phyloP scores from a whole-genome alignment of 2,329 filamentous ascomycete genomes.

The Fusarium transvaalense region DNA sequence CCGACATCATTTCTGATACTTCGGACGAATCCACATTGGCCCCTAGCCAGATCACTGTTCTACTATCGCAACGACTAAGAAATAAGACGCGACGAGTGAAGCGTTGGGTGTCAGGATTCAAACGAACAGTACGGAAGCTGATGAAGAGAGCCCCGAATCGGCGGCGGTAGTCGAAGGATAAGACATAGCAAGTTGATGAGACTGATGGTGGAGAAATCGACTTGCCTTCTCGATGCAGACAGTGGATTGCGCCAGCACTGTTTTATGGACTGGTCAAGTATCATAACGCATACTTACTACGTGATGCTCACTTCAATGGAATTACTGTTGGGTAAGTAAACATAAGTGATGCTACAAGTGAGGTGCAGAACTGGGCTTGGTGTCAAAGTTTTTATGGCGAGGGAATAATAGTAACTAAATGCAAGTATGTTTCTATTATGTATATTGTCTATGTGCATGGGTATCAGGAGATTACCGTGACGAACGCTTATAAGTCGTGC shows the following conservation, averaged over 20 bases:
- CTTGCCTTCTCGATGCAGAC: background rate
- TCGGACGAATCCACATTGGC: slow-evolving; percentile 16
- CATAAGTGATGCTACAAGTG: slow-evolving; percentile 6
- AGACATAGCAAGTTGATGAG: background rate
- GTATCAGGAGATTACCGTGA: slow-evolving; percentile 29
- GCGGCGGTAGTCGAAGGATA: slow-evolving; percentile 41
- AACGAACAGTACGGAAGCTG: slow-evolving; percentile 51
- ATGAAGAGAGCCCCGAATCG: slow-evolving; percentile 52
- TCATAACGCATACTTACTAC: background rate
- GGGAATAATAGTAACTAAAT: background rate
- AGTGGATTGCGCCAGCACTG: background rate
- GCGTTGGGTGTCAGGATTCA: slow-evolving; percentile 54
- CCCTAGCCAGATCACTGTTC: background rate
- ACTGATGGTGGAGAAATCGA: background rate
- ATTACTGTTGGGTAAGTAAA: slow-evolving; percentile 25
- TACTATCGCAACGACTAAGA: slow-evolving; percentile 25
- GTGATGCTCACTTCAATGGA: slow-evolving; percentile 11
- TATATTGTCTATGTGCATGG: slow-evolving; percentile 20
- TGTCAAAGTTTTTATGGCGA: background rate
- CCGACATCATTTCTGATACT: slow-evolving; percentile 7
- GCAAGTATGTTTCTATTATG: background rate
- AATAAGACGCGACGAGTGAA: slow-evolving; percentile 48
- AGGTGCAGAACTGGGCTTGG: background rate
- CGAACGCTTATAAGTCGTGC: slow-evolving; percentile 3
- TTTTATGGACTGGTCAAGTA: background rate